Percentiles rank a stretch among this genome's conserved stretches.
phyloP scores from a whole-genome alignment of 345 rosid species.

The Salix arbutifolia region DNA sequence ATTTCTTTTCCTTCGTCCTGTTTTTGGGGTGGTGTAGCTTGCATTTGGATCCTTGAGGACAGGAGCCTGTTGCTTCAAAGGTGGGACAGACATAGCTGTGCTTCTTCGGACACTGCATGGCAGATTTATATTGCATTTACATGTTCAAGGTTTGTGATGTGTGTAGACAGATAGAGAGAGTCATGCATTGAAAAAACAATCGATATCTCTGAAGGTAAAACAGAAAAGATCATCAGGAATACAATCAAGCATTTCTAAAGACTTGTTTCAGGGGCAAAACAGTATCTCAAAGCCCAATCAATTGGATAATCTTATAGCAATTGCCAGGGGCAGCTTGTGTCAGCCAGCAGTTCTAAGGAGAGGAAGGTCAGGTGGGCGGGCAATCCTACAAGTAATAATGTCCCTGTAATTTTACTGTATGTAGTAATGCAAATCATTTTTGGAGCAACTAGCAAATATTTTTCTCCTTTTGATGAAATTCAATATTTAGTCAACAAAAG shows the following conservation, averaged over 20 bases:
- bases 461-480: not conserved
- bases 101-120: slow-evolving; percentile 89
- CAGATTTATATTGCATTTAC: slow-evolving; percentile 41
- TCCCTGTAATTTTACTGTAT: not conserved
- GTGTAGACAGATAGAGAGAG: slow-evolving; percentile 8
- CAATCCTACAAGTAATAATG: not conserved
- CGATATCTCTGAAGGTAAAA: not conserved
- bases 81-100: slow-evolving; percentile 82
- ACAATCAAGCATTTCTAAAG: too few relatives aligned
- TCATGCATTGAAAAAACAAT: not conserved
- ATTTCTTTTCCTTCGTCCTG: slow-evolving; percentile 55
- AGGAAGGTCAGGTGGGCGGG: not conserved
- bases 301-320: not conserved
- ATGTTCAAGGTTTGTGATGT: slow-evolving; percentile 11
- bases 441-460: not conserved
- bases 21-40: slow-evolving; percentile 87
- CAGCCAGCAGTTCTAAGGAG: not conserved
- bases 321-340: not conserved
- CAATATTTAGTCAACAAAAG: not conserved
- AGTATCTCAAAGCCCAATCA: not conserved
- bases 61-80: slow-evolving; percentile 70
- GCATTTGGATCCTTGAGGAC: slow-evolving; percentile 80
- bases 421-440: not conserved
- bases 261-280: not conserved
- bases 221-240: too few relatives aligned